These are phyloP conservation scores for Furculomyces boomerangus DNA, from an alignment of 371 early-diverging fungal genomes.

Conservation along the genomic window DNA sequence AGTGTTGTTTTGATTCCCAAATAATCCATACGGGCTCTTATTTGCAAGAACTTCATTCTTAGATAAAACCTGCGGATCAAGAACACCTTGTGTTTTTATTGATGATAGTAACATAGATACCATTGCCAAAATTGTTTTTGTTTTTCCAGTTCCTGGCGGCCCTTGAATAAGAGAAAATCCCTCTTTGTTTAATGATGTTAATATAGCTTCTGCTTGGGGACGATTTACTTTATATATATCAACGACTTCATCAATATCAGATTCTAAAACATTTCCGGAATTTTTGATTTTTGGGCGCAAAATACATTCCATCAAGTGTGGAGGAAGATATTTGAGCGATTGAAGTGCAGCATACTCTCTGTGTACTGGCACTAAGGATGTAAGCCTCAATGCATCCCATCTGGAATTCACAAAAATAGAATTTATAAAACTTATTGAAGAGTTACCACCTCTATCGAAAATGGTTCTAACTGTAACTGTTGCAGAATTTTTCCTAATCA, in stretches of 20 bases:
- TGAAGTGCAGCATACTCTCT: constrained; percentile 74
- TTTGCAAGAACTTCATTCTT: background rate
- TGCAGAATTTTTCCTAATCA: constrained; percentile 22
- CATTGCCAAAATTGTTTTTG: constrained; percentile 75
- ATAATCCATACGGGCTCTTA: background rate
- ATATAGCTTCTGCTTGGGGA: constrained; percentile 78
- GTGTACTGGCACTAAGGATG: constrained; percentile 44
- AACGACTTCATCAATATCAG: constrained; percentile 31
- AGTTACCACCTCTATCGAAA: constrained; percentile 28
- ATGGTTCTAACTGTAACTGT: constrained; percentile 17
- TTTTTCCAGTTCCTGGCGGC: constrained; percentile 84
- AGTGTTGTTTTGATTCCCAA: constrained; percentile 9
- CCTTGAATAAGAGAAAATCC: constrained; percentile 89
- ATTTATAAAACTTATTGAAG: constrained; percentile 11
- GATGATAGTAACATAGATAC: constrained; percentile 42
- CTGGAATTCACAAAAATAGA: constrained; percentile 15
- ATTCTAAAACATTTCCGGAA: background rate
- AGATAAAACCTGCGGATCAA: background rate
- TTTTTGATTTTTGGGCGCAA: constrained; percentile 18
- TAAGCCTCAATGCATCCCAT: constrained; percentile 25
- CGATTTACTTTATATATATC: constrained; percentile 54
- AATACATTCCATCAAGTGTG: constrained; percentile 42
- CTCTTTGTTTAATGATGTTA: constrained; percentile 36
- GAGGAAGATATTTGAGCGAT: constrained; percentile 32
- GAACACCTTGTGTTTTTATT: background rate